Evolutionary conservation across 306 rosid genomes (phyloP).

Genomic region (Cucumis hystrix): DNA sequence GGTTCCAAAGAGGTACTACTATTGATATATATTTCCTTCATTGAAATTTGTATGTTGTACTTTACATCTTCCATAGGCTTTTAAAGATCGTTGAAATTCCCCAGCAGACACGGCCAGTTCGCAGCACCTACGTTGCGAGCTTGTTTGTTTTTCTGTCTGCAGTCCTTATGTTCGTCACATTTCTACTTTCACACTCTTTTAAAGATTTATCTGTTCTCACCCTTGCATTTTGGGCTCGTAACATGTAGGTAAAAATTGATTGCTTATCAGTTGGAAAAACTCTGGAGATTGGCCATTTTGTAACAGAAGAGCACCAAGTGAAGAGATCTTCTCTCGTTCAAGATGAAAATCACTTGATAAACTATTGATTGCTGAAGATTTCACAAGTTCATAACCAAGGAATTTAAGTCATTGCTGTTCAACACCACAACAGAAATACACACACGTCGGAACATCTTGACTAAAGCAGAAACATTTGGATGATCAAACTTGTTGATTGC

Average conservation of each 20-base stretch:
- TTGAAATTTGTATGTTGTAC: not conserved
- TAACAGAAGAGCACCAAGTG: not conserved
- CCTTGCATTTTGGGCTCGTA: not conserved
- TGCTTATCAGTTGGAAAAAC: not conserved
- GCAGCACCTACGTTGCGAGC: not conserved
- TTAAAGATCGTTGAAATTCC: not conserved
- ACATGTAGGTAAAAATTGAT: constrained; percentile 1
- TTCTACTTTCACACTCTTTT: not conserved
- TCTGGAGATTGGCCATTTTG: not conserved
- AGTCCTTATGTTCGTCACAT: not conserved
- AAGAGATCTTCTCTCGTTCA: not conserved
- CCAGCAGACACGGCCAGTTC: not conserved
- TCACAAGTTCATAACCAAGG: not conserved
- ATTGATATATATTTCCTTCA: not conserved
- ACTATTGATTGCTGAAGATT: not conserved
- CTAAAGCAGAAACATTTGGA: not conserved
- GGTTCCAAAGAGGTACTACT: constrained; percentile 79
- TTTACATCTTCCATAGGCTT: not conserved
- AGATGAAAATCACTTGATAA: not conserved
- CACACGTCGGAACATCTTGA: not conserved
- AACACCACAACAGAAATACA: not conserved
- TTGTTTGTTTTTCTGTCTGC: not conserved
- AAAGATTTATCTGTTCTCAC: not conserved
- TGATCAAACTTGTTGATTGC: not conserved
- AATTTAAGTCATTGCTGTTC: not conserved